A percentile compares a stretch with the other conserved stretches of the same genome.
Evolutionary conservation across 345 rosid species (phyloP).

Genomic region (Brassica juncea): DNA sequence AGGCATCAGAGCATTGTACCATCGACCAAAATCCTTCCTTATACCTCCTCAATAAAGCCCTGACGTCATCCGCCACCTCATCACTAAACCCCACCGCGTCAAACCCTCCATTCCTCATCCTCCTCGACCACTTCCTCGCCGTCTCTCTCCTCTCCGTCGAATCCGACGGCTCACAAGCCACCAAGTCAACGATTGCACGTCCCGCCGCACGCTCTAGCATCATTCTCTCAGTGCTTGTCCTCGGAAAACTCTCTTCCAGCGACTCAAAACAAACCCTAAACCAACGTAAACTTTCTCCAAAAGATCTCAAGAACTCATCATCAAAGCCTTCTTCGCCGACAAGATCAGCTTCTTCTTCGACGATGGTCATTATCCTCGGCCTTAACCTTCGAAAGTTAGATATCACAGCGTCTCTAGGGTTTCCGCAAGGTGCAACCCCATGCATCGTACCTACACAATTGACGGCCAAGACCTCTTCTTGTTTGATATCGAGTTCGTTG

Average conservation of each 20-base stretch:
- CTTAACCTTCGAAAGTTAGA: slow-evolving; percentile 60
- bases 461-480: slow-evolving; percentile 80
- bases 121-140: slow-evolving; percentile 71
- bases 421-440: slow-evolving; percentile 50
- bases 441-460: slow-evolving; percentile 74
- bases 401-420: slow-evolving; percentile 64
- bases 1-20: slow-evolving; percentile 63
- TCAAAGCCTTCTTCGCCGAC: slow-evolving; percentile 51
- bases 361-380: slow-evolving; percentile 74
- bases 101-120: slow-evolving; percentile 65
- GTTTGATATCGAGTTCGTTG: slow-evolving; percentile 49
- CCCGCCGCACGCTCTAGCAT: slow-evolving; percentile 86
- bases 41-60: slow-evolving; percentile 90
- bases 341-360: slow-evolving; percentile 95
- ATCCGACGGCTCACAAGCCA: slow-evolving; percentile 66
- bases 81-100: slow-evolving; percentile 59
- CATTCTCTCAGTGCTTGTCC: slow-evolving; percentile 80
- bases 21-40: slow-evolving; percentile 87
- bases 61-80: slow-evolving; percentile 85
- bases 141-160: slow-evolving; percentile 80
- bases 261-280: slow-evolving; percentile 94
- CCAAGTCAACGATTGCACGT: slow-evolving; percentile 71
- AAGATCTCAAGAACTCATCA: slow-evolving; percentile 63
- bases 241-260: slow-evolving; percentile 71
- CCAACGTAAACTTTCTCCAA: slow-evolving; percentile 75